Conservation (phyloP, 805 yeast species). For the Saturnispora serradocipensis region DNA sequence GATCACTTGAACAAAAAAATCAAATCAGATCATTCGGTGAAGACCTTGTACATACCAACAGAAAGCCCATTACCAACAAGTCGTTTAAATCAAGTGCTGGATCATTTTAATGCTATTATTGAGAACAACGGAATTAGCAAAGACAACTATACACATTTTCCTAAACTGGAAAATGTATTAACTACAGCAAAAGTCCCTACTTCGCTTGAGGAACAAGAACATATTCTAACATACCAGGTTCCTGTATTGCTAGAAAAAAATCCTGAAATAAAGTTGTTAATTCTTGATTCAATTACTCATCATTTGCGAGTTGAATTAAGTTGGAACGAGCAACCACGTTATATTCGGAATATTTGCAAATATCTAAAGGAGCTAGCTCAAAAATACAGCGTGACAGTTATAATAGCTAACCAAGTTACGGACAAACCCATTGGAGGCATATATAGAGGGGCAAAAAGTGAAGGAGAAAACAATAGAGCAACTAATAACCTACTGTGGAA, state of each 20-base stretch:
- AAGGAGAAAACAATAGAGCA: neutral
- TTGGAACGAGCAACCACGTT: constrained; percentile 34
- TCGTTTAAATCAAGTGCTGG: constrained; percentile 42
- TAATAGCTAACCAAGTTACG: constrained; percentile 74
- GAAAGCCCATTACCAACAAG: constrained; percentile 65
- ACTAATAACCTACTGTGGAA: constrained; percentile 26
- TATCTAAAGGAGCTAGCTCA: constrained; percentile 42
- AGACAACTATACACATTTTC: constrained; percentile 18
- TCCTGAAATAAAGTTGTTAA: constrained; percentile 41
- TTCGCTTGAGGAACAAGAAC: constrained; percentile 67
- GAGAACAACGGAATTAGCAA: constrained; percentile 26
- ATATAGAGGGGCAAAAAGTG: constrained; percentile 6
- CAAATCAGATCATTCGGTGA: constrained; percentile 8
- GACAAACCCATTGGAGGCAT: constrained; percentile 39
- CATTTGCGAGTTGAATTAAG: constrained; percentile 59
- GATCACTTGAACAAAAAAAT: neutral
- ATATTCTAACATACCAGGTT: constrained; percentile 57
- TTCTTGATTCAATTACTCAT: constrained; percentile 79
- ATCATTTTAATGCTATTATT: constrained; percentile 23
- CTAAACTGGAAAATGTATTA: constrained; percentile 28
- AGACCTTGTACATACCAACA: constrained; percentile 68
- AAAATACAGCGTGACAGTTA: constrained; percentile 45
- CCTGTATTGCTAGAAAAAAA: constrained; percentile 43
- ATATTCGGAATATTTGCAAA: constrained; percentile 35
- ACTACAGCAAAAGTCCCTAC: constrained; percentile 24